Base-by-base conservation (phyloP, 1,284 basidiomycete species). In the Ganoderma meredithae region DNA sequence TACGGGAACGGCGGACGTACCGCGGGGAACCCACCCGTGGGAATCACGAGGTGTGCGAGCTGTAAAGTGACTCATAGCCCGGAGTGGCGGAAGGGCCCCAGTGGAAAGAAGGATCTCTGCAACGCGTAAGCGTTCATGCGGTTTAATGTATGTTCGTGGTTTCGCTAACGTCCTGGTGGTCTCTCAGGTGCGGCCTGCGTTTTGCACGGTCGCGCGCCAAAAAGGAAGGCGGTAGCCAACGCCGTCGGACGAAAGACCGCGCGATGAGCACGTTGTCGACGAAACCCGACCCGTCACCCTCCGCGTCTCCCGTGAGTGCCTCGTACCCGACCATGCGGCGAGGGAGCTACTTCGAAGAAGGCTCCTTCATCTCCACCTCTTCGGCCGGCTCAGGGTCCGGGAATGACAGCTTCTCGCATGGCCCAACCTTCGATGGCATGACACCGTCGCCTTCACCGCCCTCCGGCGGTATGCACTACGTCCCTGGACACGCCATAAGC, bases 1-100 rank as follows among this genome's bases (percentile, higher is more conserved):
- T 76, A 78, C 53, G 72, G 73, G 36, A 77, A 72, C 25, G 77
- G 78, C 31, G 77, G 78, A 65, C 76, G 80, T 62, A 76, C 79
- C 56, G 73, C 76, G 13, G 86, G 86, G 27, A 90, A 89, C 69
- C 87, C 94, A 15, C 94, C 94, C 0, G 85, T 87, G 43, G 93
- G 95, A 6, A 83, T 95, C 12, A 81, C 87, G 63, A 88, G 88
- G 72, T 97, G 95, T 80, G 87, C 91, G 17, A 94, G 91, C 75
- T 97, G 95, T 81, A 93, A 91, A 78, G 92, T 86, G 27, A 92
- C 90, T 15, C 90, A 91, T 63, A 95, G 93, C 74, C 96, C 96
- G 0, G 97, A 98, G 79, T 98, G 96, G 96, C 85, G 96, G 75
- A 96, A 97, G 79, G 95, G 93, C 19, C 92, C 93, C 65, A 94